Percentiles rank a stretch among this genome's conserved stretches.
These are phyloP conservation scores for Cutaneotrichosporon cutaneum DNA, from an alignment of 1,284 basidiomycete genomes.

Conservation along the genomic window DNA sequence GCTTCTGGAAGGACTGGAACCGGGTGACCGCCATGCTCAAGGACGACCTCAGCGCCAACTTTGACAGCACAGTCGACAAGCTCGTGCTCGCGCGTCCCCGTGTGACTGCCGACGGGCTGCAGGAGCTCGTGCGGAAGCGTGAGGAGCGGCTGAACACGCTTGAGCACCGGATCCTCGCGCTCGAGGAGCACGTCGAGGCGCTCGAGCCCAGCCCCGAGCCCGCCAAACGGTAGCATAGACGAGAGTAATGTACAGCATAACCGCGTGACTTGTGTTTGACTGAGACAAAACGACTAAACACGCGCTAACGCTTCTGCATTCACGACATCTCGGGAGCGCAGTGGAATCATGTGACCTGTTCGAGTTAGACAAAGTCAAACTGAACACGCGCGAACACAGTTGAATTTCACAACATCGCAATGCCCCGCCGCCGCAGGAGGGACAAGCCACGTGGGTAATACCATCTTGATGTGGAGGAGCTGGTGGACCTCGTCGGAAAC, in stretches of 20 bases:
- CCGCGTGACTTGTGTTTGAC: too few species aligned
- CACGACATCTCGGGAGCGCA: too few species aligned
- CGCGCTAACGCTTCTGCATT: too few species aligned
- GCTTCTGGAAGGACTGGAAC: slow-evolving; percentile 71
- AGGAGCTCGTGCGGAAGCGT: slow-evolving; percentile 54
- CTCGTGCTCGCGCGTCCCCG: slow-evolving; percentile 48
- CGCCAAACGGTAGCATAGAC: neutral
- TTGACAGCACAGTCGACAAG: slow-evolving; percentile 43
- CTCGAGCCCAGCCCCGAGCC: slow-evolving; percentile 2
- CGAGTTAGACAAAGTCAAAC: too few species aligned
- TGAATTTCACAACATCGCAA: too few species aligned
- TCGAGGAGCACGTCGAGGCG: slow-evolving; percentile 32
- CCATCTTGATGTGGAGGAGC: too few species aligned
- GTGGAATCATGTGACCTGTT: too few species aligned
- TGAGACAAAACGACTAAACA: too few species aligned
- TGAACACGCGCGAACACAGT: too few species aligned
- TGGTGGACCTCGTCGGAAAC: too few species aligned
- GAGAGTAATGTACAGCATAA: slow-evolving; percentile 5
- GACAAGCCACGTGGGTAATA: too few species aligned
- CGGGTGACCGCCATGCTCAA: slow-evolving; percentile 68
- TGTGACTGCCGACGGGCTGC: slow-evolving; percentile 54
- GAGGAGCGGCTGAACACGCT: slow-evolving; percentile 57
- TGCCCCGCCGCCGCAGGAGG: too few species aligned
- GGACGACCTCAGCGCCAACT: slow-evolving; percentile 67
- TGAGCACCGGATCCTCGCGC: slow-evolving; percentile 55